Conservation (phyloP, 371 early-diverging fungal species). For the Rhizopus sp. region DNA sequence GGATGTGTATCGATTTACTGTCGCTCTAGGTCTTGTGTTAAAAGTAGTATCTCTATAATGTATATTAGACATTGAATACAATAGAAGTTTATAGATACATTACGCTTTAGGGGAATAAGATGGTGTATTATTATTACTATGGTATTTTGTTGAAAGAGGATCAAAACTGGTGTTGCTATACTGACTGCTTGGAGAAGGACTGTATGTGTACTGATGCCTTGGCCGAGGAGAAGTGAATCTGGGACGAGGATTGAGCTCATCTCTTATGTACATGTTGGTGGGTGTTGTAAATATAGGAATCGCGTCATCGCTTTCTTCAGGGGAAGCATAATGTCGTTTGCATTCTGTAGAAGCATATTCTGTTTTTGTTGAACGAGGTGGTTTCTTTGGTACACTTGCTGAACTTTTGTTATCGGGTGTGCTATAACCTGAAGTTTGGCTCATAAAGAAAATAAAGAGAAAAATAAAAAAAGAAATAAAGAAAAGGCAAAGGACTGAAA, state of each 20-base stretch:
- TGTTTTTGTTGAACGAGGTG: neutral
- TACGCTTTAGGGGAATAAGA: neutral
- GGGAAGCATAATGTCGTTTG: conserved; percentile 20
- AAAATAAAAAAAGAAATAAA: neutral
- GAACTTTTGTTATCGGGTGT: neutral
- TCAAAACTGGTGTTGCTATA: conserved; percentile 9
- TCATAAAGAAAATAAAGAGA: neutral
- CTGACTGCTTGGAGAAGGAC: neutral
- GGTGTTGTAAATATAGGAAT: conserved; percentile 27
- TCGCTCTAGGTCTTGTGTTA: too few species aligned
- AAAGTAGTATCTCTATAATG: too few species aligned
- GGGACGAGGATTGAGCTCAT: conserved; percentile 8
- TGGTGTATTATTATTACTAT: neutral
- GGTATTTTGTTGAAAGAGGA: conserved; percentile 3
- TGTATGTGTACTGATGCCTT: neutral
- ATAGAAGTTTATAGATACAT: too few species aligned
- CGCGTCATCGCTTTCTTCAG: conserved; percentile 27
- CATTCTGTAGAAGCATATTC: neutral
- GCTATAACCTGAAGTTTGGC: neutral
- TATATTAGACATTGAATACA: too few species aligned
- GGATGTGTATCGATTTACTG: too few species aligned
- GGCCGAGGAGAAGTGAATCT: conserved; percentile 3
- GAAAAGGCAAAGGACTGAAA: too few species aligned
- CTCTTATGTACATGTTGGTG: conserved; percentile 20
- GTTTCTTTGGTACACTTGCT: neutral